Base-by-base conservation (phyloP, 805 yeast species). In the Saccharomyces jurei region DNA sequence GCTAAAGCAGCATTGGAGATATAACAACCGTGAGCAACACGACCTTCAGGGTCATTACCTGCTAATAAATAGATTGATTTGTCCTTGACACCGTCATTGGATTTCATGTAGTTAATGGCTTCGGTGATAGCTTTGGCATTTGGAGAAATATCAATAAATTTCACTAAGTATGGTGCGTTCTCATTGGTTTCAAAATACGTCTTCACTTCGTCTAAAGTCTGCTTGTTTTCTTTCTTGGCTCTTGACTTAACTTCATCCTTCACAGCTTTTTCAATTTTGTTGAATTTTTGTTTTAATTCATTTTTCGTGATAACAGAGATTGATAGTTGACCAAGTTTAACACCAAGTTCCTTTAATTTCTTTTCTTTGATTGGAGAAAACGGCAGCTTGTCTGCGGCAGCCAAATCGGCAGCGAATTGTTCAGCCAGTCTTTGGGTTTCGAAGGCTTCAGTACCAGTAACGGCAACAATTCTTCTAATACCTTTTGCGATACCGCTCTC, bases 401-500 rank as follows among this genome's bases (percentile, higher is more conserved):
- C 80, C 57, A 94, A 78, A 50, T 80, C 77, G 50, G 74, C 76
- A 32, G 78, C 83, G 67, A 84, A 92, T 55, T 86, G 92, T 29
- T 69, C 65, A 52, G 97, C 97, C 60, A 86, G 69, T 69, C 88
- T 80, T 78, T 94, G 97, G 52, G 90, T 97, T 64, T 84, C 92
- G 64, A 81, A 83, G 14, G 99, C 98, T 60, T 84, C 95, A 52
- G 81, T 77, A 50, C 98, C 98, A 17, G 97, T 87, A 52, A 94
- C 96, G 28, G 97, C 98, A 55, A 94, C 97, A 70, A 94, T 87
- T 79, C 99, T 89, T 76, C 99, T 84, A 59, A 90, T 89, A 74
- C 99, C 99, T 77, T 94, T 94, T 57, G 99, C 98, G 71, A 94
- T 94, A 74, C 99, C 98, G 60, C 89, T 82, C 74, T 94, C 99